phyloP scores from a whole-genome alignment of 495 filamentous ascomycete species.

The Xylaria palmicola region DNA sequence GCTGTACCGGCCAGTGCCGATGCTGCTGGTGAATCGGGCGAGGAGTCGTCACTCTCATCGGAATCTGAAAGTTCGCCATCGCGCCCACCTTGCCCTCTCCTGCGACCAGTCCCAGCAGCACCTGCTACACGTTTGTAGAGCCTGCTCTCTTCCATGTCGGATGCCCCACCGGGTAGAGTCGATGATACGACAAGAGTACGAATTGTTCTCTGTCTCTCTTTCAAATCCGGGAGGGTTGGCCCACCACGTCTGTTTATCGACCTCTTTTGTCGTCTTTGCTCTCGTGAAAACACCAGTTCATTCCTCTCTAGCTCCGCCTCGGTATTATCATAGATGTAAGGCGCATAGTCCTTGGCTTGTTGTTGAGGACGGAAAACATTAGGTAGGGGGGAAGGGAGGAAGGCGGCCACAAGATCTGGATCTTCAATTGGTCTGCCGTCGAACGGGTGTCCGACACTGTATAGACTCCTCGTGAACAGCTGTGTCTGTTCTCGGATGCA shows the following conservation, averaged over 20 bases:
- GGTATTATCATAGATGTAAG: slow-evolving; percentile 89
- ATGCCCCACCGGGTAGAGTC: slow-evolving; percentile 82
- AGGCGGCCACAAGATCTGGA: slow-evolving; percentile 76
- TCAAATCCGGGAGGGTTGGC: slow-evolving; percentile 91
- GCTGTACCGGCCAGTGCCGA: slow-evolving; percentile 74
- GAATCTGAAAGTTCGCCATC: slow-evolving; percentile 83
- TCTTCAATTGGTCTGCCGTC: slow-evolving; percentile 93
- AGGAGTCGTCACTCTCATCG: slow-evolving; percentile 83
- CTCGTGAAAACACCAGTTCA: slow-evolving; percentile 87
- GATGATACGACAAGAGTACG: slow-evolving; percentile 87
- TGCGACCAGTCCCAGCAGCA: slow-evolving; percentile 54
- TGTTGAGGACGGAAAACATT: slow-evolving; percentile 85
- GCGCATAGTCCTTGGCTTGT: slow-evolving; percentile 87
- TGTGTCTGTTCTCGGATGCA: slow-evolving; percentile 94
- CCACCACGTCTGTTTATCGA: slow-evolving; percentile 92
- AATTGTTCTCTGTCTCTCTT: slow-evolving; percentile 89
- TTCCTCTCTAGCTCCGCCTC: slow-evolving; percentile 87
- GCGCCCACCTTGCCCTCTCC: slow-evolving; percentile 53
- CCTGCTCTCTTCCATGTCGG: slow-evolving; percentile 75
- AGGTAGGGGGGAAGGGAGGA: slow-evolving; percentile 80
- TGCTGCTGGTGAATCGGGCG: slow-evolving; percentile 80
- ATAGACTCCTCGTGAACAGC: slow-evolving; percentile 88
- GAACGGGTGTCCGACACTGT: slow-evolving; percentile 89
- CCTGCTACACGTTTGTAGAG: slow-evolving; percentile 68
- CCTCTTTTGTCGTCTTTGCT: slow-evolving; percentile 90